phyloP scores from a whole-genome alignment of 148 eudicot species.

The Cornus kousa region DNA sequence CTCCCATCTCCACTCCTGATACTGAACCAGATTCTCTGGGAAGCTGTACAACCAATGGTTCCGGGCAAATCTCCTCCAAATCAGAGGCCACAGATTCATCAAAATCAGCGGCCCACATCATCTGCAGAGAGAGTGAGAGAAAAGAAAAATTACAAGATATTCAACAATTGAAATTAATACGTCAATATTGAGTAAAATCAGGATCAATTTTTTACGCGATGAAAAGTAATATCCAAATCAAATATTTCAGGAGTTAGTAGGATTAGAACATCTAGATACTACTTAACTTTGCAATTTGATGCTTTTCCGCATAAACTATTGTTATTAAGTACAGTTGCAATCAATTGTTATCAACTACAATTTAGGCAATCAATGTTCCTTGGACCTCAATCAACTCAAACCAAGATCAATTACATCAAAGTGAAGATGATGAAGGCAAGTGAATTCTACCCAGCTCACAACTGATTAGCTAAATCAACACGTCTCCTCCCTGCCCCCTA shows the following conservation, averaged over 20 bases:
- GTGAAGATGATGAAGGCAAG: not conserved
- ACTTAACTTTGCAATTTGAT: not conserved
- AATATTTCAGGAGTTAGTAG: not conserved
- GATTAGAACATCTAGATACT: not conserved
- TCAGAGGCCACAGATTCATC: conserved; percentile 65
- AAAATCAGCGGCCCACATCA: conserved; percentile 99
- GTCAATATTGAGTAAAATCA: no score
- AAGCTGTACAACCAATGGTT: conserved; percentile 65
- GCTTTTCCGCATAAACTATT: not conserved
- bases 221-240: not conserved
- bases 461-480: not conserved
- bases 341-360: not conserved
- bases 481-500: not conserved
- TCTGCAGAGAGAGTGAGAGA: conserved; percentile 49
- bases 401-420: not conserved
- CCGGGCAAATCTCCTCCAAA: conserved; percentile 69
- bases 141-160: not conserved
- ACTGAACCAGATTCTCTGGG: conserved; percentile 49
- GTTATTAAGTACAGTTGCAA: not conserved
- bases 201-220: no score
- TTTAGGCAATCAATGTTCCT: not conserved
- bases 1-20: conserved; percentile 23
- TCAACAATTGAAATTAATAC: no score
- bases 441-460: not conserved
- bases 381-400: not conserved